These are phyloP conservation scores for Cyberlindnera subsufficiens DNA, from an alignment of 805 yeast species.

Conservation along the genomic window DNA sequence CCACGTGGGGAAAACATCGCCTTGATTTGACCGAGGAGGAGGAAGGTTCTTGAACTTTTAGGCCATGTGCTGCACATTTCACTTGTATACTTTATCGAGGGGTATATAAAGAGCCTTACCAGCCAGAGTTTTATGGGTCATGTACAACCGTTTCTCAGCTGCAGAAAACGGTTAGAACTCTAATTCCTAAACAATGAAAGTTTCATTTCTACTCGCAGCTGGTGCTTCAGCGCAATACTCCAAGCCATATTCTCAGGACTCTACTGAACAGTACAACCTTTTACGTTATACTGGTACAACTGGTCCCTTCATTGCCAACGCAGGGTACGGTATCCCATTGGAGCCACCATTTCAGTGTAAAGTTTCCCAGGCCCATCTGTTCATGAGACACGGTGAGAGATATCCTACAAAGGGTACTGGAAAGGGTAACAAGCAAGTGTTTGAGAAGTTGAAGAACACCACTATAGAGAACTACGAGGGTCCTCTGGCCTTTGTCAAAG, in stretches of 20 bases:
- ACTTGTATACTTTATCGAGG: no score
- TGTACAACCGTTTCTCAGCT: background rate
- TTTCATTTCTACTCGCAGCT: background rate
- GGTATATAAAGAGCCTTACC: background rate
- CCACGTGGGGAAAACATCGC: no score
- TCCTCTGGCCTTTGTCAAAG: constrained; percentile 47
- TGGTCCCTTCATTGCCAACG: constrained; percentile 48
- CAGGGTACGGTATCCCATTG: constrained; percentile 47
- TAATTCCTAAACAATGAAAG: constrained; percentile 1
- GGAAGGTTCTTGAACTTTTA: no score
- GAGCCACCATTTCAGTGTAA: constrained; percentile 35
- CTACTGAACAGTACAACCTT: constrained; percentile 14
- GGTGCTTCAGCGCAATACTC: constrained; percentile 1
- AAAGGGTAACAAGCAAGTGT: constrained; percentile 14
- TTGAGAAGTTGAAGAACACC: constrained; percentile 31
- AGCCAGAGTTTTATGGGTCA: no score
- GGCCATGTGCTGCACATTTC: no score
- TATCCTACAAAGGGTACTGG: constrained; percentile 48
- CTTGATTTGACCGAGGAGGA: background rate
- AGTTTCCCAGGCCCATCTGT: constrained; percentile 61
- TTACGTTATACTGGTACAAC: constrained; percentile 47
- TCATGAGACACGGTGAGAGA: constrained; percentile 78
- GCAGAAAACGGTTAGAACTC: background rate
- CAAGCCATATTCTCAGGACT: constrained; percentile 18
- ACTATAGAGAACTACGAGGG: constrained; percentile 32